Evolutionary conservation across 2,329 filamentous ascomycete genomes (phyloP).

Genomic region (Clarireedia paspali): DNA sequence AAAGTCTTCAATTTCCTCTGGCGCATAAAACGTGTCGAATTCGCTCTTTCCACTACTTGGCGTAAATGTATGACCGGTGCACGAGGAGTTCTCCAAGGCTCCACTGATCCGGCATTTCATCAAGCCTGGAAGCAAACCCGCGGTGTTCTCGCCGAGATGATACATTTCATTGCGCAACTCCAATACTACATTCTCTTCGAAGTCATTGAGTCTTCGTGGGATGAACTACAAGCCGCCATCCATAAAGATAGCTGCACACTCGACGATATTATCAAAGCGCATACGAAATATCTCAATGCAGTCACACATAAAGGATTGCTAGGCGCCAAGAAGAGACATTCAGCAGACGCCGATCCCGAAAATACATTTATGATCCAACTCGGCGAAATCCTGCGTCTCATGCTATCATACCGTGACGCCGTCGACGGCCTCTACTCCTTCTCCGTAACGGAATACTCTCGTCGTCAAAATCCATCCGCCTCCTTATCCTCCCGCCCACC

Average conservation of each 20-base stretch:
- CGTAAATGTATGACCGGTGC: constrained; percentile 92
- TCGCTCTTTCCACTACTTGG: constrained; percentile 85
- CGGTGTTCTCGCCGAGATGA: constrained; percentile 91
- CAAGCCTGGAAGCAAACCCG: constrained; percentile 85
- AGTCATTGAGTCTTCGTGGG: constrained; percentile 95
- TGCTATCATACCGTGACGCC: constrained; percentile 88
- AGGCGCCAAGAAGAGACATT: constrained; percentile 53
- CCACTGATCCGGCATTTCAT: constrained; percentile 57
- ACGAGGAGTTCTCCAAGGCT: constrained; percentile 75
- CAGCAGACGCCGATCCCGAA: constrained; percentile 38
- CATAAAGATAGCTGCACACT: constrained; percentile 81
- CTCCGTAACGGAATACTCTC: constrained; percentile 89
- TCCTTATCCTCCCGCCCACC: constrained; percentile 25
- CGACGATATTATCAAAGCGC: constrained; percentile 89
- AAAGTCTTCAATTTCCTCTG: constrained; percentile 99
- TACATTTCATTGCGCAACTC: constrained; percentile 93
- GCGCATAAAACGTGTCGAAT: constrained; percentile 96
- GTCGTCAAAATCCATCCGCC: constrained; percentile 57
- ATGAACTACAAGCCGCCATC: constrained; percentile 75
- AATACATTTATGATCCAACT: constrained; percentile 86
- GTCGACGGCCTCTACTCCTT: constrained; percentile 93
- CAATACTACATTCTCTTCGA: constrained; percentile 99
- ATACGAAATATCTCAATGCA: constrained; percentile 81
- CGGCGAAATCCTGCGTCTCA: constrained; percentile 84
- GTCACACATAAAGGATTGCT: constrained; percentile 96